phyloP scores from a whole-genome alignment of 106 monocot genomes.

The Narthecium ossifragum region DNA sequence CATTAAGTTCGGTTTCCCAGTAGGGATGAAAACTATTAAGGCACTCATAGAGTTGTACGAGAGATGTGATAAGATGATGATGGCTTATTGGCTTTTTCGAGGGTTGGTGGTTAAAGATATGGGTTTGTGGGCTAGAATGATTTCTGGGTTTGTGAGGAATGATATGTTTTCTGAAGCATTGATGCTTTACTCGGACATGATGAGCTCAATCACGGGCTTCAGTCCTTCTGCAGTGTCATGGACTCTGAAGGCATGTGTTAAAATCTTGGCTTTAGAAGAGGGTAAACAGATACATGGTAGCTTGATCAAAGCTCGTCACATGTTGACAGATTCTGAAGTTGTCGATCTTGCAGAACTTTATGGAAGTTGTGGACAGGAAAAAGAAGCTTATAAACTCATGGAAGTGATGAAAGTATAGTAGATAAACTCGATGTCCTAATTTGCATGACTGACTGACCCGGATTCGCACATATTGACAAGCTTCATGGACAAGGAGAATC shows the following conservation, averaged over 20 bases:
- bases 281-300: constrained; percentile 34
- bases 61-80: constrained; percentile 28
- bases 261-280: constrained; percentile 18
- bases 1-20: constrained; percentile 24
- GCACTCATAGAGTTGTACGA: constrained; percentile 25
- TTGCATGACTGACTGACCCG: too few species aligned
- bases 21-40: constrained; percentile 18
- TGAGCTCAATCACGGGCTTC: constrained; percentile 4
- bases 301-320: constrained; percentile 11
- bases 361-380: constrained; percentile 16
- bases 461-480: too few species aligned
- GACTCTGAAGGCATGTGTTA: constrained; percentile 26
- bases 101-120: constrained; percentile 9
- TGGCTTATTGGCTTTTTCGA: constrained; percentile 20
- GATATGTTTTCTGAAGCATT: constrained; percentile 22
- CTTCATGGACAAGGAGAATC: too few species aligned
- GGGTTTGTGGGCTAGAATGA: constrained; percentile 22
- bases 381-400: constrained; percentile 15
- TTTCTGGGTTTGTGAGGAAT: constrained; percentile 30
- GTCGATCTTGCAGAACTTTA: constrained; percentile 27
- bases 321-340: constrained; percentile 10
- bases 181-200: constrained; percentile 17
- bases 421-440: too few species aligned
- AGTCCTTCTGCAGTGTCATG: constrained; percentile 2
- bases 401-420: too few species aligned